Percentiles rank a stretch among this genome's conserved stretches.
Evolutionary conservation across 495 filamentous ascomycete species (phyloP).

Genomic region (Polyplosphaeria fusca): DNA sequence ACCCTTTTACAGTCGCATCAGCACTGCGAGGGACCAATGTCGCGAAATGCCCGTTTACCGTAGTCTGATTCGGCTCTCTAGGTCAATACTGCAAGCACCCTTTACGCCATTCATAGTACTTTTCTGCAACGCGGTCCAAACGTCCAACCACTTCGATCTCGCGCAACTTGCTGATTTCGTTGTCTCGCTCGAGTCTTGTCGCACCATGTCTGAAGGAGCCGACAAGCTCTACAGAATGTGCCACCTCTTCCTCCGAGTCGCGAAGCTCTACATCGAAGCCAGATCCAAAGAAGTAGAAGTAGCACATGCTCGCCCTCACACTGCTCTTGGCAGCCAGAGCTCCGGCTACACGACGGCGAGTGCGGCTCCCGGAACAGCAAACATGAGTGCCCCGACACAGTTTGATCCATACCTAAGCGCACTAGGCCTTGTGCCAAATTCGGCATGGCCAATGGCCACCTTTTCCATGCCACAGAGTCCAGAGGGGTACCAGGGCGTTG

Average conservation of each 20-base stretch:
- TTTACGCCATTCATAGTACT: slow-evolving; percentile 69
- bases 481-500: neutral
- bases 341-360: slow-evolving; percentile 17
- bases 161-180: slow-evolving; percentile 55
- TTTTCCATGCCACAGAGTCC: neutral
- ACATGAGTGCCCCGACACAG: too few species aligned
- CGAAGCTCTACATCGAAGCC: slow-evolving; percentile 60
- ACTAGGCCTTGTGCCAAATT: slow-evolving; percentile 56
- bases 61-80: slow-evolving; percentile 26
- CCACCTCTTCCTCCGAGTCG: slow-evolving; percentile 60
- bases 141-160: slow-evolving; percentile 47
- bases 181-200: slow-evolving; percentile 52
- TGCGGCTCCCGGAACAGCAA: neutral
- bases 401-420: slow-evolving; percentile 65
- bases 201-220: slow-evolving; percentile 54
- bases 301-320: slow-evolving; percentile 13
- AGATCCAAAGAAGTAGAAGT: slow-evolving; percentile 47
- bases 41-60: neutral
- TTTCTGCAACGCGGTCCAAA: slow-evolving; percentile 64
- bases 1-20: neutral
- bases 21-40: neutral
- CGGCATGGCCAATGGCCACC: slow-evolving; percentile 14
- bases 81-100: slow-evolving; percentile 62
- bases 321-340: too few species aligned
- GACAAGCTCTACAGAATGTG: slow-evolving; percentile 59